Evolutionary conservation across 2,329 filamentous ascomycete species (phyloP), one percentile per base, ranked within the genome.

Genomic region (Sporothrix sp.): DNA sequence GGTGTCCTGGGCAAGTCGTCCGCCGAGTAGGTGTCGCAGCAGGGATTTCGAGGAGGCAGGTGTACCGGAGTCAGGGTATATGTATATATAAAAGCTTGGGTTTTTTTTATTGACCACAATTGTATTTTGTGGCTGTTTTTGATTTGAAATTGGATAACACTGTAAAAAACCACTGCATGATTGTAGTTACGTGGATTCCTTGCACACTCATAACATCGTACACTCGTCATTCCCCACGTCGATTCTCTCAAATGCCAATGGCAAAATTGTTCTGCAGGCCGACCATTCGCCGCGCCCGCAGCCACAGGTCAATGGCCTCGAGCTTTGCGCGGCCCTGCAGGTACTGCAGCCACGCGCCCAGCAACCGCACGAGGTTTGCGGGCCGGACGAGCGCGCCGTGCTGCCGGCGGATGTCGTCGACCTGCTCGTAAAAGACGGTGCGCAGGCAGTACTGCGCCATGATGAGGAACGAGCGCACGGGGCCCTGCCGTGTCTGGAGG

Each of bases 401-500:
- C 42, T 63, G 64, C 39, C 62, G 60, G 47, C 68, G 66, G 48
- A 84, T 74, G 50, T 73, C 66, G 52, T 84, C 81, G 13, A 83
- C 66, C 59, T 79, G 74, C 64, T 85, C 82, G 57, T 79, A 66
- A 56, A 81, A 79, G 0, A 86, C 81, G 2, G 81, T 84, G 30
- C 77, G 72, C 23, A 78, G 75, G 65, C 82, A 85, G 66, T 85
- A 85, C 30, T 80, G 68, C 3, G 82, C 82, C 25, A 86, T 70
- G 56, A 86, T 85, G 61, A 85, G 68, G 59, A 85, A 85, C 13
- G 71, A 76, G 43, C 80, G 73, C 56, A 83, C 75, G 3, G 81
- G 80, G 0, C 82, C 82, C 55, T 79, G 76, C 7, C 78, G 74
- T 0, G 87, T 93, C 50, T 90, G 84, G 33, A 94, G 72, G 62